A percentile compares a stretch with the other conserved stretches of the same genome.
phyloP scores from a whole-genome alignment of 106 monocot species.

The Iris macrosiphon region DNA sequence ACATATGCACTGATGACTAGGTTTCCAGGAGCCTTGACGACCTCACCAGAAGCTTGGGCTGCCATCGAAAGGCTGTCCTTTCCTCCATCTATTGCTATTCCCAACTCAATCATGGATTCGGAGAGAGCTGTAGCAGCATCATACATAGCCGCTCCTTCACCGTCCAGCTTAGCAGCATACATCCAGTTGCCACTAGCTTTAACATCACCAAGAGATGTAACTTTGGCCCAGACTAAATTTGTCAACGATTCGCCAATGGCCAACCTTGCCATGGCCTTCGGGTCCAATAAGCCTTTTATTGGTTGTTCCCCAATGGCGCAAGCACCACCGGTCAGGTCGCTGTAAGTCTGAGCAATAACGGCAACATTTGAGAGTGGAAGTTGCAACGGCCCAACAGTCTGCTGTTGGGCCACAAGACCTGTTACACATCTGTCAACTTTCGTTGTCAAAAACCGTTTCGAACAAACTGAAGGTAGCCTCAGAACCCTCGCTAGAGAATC shows the following conservation, averaged over 20 bases:
- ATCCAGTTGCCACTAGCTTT: slow-evolving; percentile 99
- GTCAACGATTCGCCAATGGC: slow-evolving; percentile 92
- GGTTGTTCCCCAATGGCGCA: slow-evolving; percentile 95
- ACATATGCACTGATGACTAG: slow-evolving; percentile 84
- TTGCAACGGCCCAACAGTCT: slow-evolving; percentile 87
- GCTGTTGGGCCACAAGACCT: slow-evolving; percentile 93
- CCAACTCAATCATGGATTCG: slow-evolving; percentile 92
- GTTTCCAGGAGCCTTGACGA: slow-evolving; percentile 97
- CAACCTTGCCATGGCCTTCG: slow-evolving; percentile 83
- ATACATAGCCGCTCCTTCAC: slow-evolving; percentile 96
- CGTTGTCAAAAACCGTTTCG: slow-evolving; percentile 89
- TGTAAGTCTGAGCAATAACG: slow-evolving; percentile 78
- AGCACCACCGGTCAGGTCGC: slow-evolving; percentile 73
- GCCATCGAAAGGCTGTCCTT: slow-evolving; percentile 99
- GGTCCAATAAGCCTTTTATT: slow-evolving; percentile 72
- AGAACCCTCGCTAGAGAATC: slow-evolving; percentile 67
- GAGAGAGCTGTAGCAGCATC: slow-evolving; percentile 87
- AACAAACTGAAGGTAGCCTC: slow-evolving; percentile 80
- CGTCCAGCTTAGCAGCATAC: slow-evolving; percentile 99
- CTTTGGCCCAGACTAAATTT: slow-evolving; percentile 91
- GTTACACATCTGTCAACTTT: slow-evolving; percentile 97
- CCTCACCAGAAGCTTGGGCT: slow-evolving; percentile 56
- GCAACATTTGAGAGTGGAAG: slow-evolving; percentile 89
- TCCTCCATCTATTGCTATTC: slow-evolving; percentile 95
- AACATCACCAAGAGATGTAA: slow-evolving; percentile 82